Percentiles rank a stretch among this genome's conserved stretches.
phyloP scores from a whole-genome alignment of 139 green algal genomes.

The Zygnema cylindricum region DNA sequence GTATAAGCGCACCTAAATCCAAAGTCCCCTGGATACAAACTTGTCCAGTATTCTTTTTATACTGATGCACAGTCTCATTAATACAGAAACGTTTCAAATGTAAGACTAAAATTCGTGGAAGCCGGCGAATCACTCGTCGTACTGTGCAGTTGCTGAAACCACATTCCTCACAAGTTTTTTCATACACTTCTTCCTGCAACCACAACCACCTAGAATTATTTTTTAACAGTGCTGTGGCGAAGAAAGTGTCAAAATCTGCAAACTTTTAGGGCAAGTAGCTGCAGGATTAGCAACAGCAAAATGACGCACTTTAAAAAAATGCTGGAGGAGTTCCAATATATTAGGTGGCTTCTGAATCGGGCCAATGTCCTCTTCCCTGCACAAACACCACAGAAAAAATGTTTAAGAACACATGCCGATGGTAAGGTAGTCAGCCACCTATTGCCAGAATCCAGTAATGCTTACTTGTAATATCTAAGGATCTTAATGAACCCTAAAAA shows the following conservation, averaged over 20 bases:
- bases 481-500: too few relatives aligned
- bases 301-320: not conserved
- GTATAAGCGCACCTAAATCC: conserved; percentile 7
- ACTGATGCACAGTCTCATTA: not conserved
- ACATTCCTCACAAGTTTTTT: conserved; percentile 75
- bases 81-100: conserved; percentile 78
- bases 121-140: conserved; percentile 64
- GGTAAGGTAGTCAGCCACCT: too few relatives aligned
- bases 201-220: too few relatives aligned
- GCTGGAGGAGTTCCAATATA: not conserved
- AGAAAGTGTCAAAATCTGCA: too few relatives aligned
- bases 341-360: not conserved
- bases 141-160: conserved; percentile 60
- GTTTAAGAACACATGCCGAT: too few relatives aligned
- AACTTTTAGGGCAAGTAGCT: too few relatives aligned
- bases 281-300: too few relatives aligned
- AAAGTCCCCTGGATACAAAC: not conserved
- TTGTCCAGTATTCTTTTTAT: not conserved
- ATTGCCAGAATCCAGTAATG: too few relatives aligned
- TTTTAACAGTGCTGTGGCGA: too few relatives aligned
- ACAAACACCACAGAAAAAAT: too few relatives aligned
- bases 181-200: conserved; percentile 64
- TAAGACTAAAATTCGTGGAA: conserved; percentile 74
- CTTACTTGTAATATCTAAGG: too few relatives aligned
- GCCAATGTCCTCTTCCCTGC: not conserved